Evolutionary conservation across 1,139 yeast species (phyloP).

Genomic region (Pichia sp.): DNA sequence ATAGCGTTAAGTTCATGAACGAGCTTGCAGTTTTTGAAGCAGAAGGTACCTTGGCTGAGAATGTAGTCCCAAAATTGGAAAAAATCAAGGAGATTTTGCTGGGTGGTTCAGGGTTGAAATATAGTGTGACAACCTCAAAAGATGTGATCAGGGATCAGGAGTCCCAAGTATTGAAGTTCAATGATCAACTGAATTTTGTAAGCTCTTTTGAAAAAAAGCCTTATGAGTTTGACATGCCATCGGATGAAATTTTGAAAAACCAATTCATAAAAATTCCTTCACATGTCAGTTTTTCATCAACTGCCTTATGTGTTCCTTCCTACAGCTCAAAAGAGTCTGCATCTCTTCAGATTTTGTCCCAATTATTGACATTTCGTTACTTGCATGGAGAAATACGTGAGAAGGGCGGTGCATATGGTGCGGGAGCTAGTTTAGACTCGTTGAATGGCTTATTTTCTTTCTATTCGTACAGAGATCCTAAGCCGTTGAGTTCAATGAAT

Average conservation of each 20-base stretch:
- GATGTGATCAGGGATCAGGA: conserved; percentile 42
- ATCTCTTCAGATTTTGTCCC: conserved; percentile 75
- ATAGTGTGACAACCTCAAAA: conserved; percentile 58
- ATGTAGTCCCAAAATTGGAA: conserved; percentile 60
- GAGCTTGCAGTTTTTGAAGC: conserved; percentile 58
- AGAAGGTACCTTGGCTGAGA: conserved; percentile 45
- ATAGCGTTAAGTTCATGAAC: conserved; percentile 68
- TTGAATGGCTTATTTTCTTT: conserved; percentile 75
- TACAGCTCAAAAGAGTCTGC: conserved; percentile 78
- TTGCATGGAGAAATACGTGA: conserved; percentile 89
- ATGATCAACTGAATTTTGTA: conserved; percentile 21
- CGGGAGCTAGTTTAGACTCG: conserved; percentile 83
- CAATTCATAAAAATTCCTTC: conserved; percentile 72
- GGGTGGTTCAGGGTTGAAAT: conserved; percentile 40
- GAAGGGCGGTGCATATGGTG: conserved; percentile 97
- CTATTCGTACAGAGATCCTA: conserved; percentile 93
- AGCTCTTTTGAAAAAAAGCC: conserved; percentile 16
- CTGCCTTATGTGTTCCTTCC: conserved; percentile 62
- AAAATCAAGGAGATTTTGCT: conserved; percentile 49
- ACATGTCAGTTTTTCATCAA: conserved; percentile 82
- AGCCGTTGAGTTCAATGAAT: conserved; percentile 63
- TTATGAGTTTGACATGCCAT: conserved; percentile 12
- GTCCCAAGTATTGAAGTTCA: conserved; percentile 38
- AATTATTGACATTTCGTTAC: conserved; percentile 73
- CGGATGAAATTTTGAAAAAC: background rate